phyloP scores from a whole-genome alignment of 2,329 filamentous ascomycete genomes.

The Penicillium sp. region DNA sequence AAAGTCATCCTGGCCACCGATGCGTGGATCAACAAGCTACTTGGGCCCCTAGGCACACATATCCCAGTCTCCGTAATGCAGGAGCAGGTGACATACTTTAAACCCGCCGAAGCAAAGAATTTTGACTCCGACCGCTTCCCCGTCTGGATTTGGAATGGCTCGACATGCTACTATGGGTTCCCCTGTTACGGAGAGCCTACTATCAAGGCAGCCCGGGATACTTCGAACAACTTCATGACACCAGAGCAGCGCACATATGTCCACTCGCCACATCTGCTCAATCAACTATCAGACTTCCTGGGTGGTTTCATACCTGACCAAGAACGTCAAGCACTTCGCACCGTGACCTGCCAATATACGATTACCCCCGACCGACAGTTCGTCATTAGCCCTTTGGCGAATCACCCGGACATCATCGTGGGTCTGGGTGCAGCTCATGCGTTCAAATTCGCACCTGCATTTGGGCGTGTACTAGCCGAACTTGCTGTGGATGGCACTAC shows the following conservation, averaged over 20 bases:
- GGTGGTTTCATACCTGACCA: constrained; percentile 25
- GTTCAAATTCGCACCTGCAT: constrained; percentile 31
- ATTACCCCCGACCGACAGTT: constrained; percentile 34
- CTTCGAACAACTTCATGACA: constrained; percentile 28
- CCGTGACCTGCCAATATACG: constrained; percentile 33
- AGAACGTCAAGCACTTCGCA: constrained; percentile 27
- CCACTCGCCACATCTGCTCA: constrained; percentile 25
- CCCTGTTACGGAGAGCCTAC: constrained; percentile 32
- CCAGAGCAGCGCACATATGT: constrained; percentile 34
- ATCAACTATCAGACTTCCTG: constrained; percentile 27
- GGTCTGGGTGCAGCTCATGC: constrained; percentile 28
- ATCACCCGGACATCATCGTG: constrained; percentile 26
- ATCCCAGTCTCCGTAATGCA: constrained; percentile 31
- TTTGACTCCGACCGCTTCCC: constrained; percentile 25
- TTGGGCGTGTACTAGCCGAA: constrained; percentile 29
- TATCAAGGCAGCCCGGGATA: constrained; percentile 31
- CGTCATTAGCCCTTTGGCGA: constrained; percentile 29
- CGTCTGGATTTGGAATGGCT: constrained; percentile 31
- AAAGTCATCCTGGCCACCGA: constrained; percentile 31
- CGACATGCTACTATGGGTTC: constrained; percentile 30
- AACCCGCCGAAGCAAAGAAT: constrained; percentile 20
- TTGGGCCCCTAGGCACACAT: constrained; percentile 22
- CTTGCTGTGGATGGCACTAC: constrained; percentile 29
- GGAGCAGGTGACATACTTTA: constrained; percentile 34
- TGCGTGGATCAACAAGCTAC: constrained; percentile 31